Evolutionary conservation across 192 early-diverging fungal genomes (phyloP).

Genomic region (Coemansia sp.): DNA sequence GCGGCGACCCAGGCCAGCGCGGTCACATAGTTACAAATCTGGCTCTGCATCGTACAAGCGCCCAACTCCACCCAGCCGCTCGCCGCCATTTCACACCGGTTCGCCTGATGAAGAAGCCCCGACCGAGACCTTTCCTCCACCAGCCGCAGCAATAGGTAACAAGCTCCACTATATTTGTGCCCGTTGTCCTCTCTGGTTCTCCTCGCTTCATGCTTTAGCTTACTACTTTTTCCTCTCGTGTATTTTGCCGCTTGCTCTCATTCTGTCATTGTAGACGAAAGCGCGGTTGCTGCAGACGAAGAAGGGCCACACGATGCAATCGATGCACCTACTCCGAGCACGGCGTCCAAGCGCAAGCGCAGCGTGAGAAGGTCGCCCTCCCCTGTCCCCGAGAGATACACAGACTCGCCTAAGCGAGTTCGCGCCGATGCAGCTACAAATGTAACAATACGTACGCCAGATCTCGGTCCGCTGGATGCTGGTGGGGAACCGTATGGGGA

Average conservation of each 20-base stretch:
- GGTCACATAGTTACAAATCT: background rate
- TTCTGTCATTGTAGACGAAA: background rate
- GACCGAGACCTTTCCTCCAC: background rate
- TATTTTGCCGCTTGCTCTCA: too few relatives aligned
- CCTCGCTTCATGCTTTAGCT: too few relatives aligned
- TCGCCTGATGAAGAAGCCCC: background rate
- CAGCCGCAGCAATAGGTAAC: background rate
- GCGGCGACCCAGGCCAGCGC: slow-evolving; percentile 1
- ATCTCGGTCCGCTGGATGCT: background rate
- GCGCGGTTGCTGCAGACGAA: background rate
- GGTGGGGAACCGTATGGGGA: background rate
- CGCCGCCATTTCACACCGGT: background rate
- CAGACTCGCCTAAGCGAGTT: background rate
- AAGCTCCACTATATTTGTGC: too few relatives aligned
- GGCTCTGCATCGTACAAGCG: background rate
- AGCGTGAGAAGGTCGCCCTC: background rate
- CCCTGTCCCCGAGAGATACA: background rate
- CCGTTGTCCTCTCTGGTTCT: too few relatives aligned
- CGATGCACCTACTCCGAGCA: background rate
- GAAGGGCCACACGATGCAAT: background rate
- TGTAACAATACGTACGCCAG: background rate
- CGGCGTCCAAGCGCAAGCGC: slow-evolving; percentile 13
- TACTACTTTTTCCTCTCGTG: background rate
- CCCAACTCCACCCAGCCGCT: background rate
- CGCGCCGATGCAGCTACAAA: background rate